Evolutionary conservation across 345 rosid species (phyloP).

Genomic region (Aegle marmelos): DNA sequence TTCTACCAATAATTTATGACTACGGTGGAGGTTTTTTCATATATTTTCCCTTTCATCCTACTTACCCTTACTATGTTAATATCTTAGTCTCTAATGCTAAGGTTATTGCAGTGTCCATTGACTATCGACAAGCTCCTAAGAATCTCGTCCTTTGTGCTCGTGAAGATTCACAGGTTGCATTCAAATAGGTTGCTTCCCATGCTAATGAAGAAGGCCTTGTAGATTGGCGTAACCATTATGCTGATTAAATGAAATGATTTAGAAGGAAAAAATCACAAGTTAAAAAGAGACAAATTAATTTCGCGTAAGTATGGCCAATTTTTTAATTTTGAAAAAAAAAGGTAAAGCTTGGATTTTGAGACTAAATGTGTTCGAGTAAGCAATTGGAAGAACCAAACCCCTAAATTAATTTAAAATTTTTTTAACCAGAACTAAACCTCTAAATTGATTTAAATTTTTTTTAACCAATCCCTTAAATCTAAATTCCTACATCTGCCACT

Average conservation of each 20-base stretch:
- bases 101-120: conserved; percentile 26
- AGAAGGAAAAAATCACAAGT: too few species aligned
- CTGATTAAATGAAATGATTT: conserved; percentile 5
- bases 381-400: too few species aligned
- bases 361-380: too few species aligned
- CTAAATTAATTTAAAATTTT: too few species aligned
- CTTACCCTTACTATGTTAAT: conserved; percentile 24
- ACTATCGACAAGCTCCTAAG: conserved; percentile 33
- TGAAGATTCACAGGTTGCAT: conserved; percentile 38
- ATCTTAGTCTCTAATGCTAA: conserved; percentile 26
- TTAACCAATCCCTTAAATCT: too few species aligned
- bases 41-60: conserved; percentile 33
- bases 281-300: too few species aligned
- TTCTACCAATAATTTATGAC: conserved; percentile 36
- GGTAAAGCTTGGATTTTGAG: too few species aligned
- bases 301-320: too few species aligned
- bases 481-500: too few species aligned
- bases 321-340: too few species aligned
- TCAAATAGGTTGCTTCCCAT: conserved; percentile 32
- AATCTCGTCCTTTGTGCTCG: conserved; percentile 25
- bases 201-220: conserved; percentile 9
- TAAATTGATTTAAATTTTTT: too few species aligned
- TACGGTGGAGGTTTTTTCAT: conserved; percentile 55
- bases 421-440: too few species aligned
- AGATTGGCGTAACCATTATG: conserved; percentile 28